phyloP scores from a whole-genome alignment of 2,329 filamentous ascomycete species.

The Tolypocladium sp. region DNA sequence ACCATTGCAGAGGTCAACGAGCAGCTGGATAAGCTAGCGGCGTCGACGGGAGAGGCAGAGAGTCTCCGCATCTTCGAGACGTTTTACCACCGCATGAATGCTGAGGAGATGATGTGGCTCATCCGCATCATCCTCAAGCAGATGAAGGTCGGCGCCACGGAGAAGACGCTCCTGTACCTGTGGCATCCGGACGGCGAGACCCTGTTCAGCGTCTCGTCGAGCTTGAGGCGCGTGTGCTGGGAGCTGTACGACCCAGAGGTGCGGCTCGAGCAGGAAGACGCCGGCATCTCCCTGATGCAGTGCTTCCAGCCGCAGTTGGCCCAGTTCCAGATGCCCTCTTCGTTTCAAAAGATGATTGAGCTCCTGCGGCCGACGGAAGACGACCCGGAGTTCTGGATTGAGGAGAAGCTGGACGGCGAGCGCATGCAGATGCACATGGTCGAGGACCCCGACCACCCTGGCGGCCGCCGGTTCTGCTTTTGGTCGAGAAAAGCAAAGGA shows the following conservation, averaged over 20 bases:
- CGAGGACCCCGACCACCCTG: constrained; percentile 55
- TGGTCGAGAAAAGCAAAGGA: constrained; percentile 97
- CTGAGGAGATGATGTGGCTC: constrained; percentile 88
- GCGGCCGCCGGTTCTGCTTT: constrained; percentile 70
- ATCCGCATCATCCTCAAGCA: constrained; percentile 85
- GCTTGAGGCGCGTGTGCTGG: constrained; percentile 86
- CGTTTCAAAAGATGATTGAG: constrained; percentile 69
- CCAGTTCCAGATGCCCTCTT: constrained; percentile 75
- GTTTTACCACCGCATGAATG: constrained; percentile 87
- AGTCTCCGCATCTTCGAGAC: constrained; percentile 72
- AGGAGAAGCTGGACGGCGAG: constrained; percentile 95
- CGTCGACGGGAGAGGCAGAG: constrained; percentile 69
- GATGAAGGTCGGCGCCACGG: constrained; percentile 67
- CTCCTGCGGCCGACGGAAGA: constrained; percentile 57
- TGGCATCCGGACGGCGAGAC: constrained; percentile 74
- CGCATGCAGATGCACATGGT: constrained; percentile 94
- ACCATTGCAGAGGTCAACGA: constrained; percentile 85
- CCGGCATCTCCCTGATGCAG: constrained; percentile 75
- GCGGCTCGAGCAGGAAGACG: constrained; percentile 65
- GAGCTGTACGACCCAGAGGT: constrained; percentile 69
- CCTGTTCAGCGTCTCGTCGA: constrained; percentile 85
- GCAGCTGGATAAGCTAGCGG: constrained; percentile 68
- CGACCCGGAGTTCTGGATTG: constrained; percentile 83
- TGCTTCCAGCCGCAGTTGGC: constrained; percentile 96
- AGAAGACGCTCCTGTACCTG: constrained; percentile 76